These are phyloP conservation scores for Gynostemma pentaphyllum DNA, from an alignment of 306 rosid genomes.

Conservation along the genomic window DNA sequence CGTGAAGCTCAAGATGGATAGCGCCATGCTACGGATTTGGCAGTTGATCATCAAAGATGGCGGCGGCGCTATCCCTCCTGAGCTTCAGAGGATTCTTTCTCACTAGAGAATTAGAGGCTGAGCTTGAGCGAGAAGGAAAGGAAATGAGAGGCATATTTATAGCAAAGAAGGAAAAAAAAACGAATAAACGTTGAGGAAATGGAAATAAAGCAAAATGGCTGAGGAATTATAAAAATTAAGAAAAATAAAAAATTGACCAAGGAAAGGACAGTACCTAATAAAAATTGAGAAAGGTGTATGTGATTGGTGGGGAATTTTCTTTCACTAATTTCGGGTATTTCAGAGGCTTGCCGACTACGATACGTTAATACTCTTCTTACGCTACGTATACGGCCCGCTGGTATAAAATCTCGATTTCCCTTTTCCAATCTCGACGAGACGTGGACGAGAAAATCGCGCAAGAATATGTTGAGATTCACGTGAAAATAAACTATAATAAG, in stretches of 20 bases:
- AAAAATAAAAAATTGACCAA: background rate
- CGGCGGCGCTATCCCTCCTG: slow-evolving; percentile 18
- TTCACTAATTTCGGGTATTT: background rate
- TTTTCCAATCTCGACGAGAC: too few relatives aligned
- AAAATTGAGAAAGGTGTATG: too few relatives aligned
- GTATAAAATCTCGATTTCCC: too few relatives aligned
- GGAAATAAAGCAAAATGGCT: background rate
- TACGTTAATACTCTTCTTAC: background rate
- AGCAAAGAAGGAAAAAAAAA: background rate
- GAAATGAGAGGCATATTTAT: background rate
- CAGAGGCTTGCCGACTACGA: background rate
- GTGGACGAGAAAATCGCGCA: too few relatives aligned
- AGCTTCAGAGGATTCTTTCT: slow-evolving; percentile 14
- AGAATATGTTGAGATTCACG: too few relatives aligned
- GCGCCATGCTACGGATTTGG: background rate
- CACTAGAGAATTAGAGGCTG: background rate
- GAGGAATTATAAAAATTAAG: background rate
- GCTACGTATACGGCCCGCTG: background rate
- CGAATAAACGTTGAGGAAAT: background rate
- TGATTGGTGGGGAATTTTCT: background rate
- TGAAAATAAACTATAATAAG: too few relatives aligned
- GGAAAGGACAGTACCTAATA: background rate
- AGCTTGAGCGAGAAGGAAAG: background rate
- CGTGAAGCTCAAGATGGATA: slow-evolving; percentile 17
- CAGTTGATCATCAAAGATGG: background rate